Evolutionary conservation across 1,284 basidiomycete species (phyloP), one percentile per base, ranked within the genome.

Genomic region (Tylopilus sp.): DNA sequence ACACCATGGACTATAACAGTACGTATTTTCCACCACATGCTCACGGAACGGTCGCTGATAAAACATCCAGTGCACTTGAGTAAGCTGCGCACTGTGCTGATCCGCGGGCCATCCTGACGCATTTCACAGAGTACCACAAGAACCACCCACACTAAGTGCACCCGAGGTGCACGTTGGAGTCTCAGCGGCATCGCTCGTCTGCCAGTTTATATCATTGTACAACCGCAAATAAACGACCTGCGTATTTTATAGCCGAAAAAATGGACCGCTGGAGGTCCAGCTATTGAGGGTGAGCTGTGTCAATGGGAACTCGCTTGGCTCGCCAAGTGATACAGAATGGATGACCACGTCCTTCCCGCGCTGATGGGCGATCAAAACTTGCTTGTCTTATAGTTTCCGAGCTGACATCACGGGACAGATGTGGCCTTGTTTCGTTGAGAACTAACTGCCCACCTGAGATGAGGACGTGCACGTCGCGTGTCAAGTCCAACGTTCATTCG

Each of bases 1-100:
- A 95, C 73, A 89, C 89, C 58, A 76, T 94, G 61, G 91, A 93
- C 74, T 93, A 93, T 72, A 85, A 93, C 74, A 91, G 90, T 92
- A 71, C 69, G 90, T 86, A 19, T 42, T 51, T 23, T 19, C 7
- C 33, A 46, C 46, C 54, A 35, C 10, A 29, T 33, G 28, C 21
- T 49, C 23, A 38, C 16, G 13, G 29, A 42, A 30, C 34, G 28
- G 30, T 50, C 34, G 36, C 37, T 48, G 16, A 54, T 49, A 36
- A 40, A 15, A 34, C 8, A 28, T 56, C 15, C 56, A 89, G 87
- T 89, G 83, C 86, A 89, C 68, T 70, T 89, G 74, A 89, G 86
- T 89, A 71, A 61, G 84, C 76, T 47, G 15, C 11, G 16, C 12
- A 23, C 46, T 39, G 15, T 44, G 3, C 26, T 48, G 33, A 48